phyloP scores from a whole-genome alignment of 805 yeast species.

The Saccharomycopsis fermentans region DNA sequence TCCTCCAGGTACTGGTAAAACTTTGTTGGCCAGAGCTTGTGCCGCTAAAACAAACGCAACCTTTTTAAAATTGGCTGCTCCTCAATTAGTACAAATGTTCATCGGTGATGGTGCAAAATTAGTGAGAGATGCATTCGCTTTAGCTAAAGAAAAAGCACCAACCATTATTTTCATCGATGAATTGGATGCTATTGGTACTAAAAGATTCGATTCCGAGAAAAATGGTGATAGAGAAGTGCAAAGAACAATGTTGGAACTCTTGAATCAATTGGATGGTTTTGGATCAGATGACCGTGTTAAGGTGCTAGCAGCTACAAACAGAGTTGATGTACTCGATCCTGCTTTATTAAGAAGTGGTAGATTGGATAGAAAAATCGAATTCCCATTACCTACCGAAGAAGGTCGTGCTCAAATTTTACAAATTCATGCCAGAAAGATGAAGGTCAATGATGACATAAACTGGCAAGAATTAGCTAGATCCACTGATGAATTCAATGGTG shows the following conservation, averaged over 20 bases:
- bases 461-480: constrained; percentile 98
- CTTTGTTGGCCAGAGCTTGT: constrained; percentile 93
- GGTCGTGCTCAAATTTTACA: constrained; percentile 94
- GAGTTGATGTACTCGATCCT: constrained; percentile 98
- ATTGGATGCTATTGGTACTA: constrained; percentile 97
- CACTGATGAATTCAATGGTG: constrained; percentile 98
- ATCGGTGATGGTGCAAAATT: constrained; percentile 98
- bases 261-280: constrained; percentile 96
- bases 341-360: constrained; percentile 96
- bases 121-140: constrained; percentile 93
- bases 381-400: constrained; percentile 95
- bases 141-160: constrained; percentile 97
- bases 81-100: constrained; percentile 96
- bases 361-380: constrained; percentile 94
- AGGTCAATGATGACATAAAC: constrained; percentile 81
- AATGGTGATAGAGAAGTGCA: constrained; percentile 98
- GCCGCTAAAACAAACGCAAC: constrained; percentile 99
- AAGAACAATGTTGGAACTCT: constrained; percentile 96
- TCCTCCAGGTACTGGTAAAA: constrained; percentile 99
- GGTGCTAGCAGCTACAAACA: constrained; percentile 95
- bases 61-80: constrained; percentile 91
- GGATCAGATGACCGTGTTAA: constrained; percentile 96
- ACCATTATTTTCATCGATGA: constrained; percentile 97
- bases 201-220: constrained; percentile 93
- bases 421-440: constrained; percentile 95